These are phyloP conservation scores for Neurospora sp. DNA, from an alignment of 495 filamentous ascomycete genomes.

Conservation along the genomic window DNA sequence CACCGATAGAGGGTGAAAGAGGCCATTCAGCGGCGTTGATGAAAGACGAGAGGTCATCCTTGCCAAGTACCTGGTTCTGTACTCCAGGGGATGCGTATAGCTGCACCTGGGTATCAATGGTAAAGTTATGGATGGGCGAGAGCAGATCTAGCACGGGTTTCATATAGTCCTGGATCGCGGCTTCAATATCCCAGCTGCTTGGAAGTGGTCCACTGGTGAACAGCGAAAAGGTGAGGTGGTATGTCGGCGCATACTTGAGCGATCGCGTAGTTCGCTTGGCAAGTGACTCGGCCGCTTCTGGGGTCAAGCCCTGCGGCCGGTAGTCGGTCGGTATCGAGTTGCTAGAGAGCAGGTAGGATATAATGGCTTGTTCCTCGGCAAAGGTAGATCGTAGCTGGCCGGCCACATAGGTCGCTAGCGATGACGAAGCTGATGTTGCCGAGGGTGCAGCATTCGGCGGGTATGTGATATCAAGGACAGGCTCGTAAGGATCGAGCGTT, in stretches of 20 bases:
- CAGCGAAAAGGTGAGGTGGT: slow-evolving; percentile 91
- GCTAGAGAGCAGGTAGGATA: slow-evolving; percentile 68
- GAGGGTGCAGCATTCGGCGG: slow-evolving; percentile 63
- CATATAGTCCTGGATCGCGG: slow-evolving; percentile 71
- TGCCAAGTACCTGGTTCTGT: slow-evolving; percentile 54
- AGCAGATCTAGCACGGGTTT: slow-evolving; percentile 69
- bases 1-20: slow-evolving; percentile 84
- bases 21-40: slow-evolving; percentile 99
- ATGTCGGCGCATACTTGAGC: slow-evolving; percentile 85
- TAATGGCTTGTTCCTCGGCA: slow-evolving; percentile 79
- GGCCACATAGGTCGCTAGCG: slow-evolving; percentile 72
- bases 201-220: slow-evolving; percentile 71
- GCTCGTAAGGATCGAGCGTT: slow-evolving; percentile 54
- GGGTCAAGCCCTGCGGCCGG: slow-evolving; percentile 30
- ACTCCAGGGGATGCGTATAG: slow-evolving; percentile 79
- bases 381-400: slow-evolving; percentile 69
- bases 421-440: slow-evolving; percentile 56
- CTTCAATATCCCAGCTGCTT: slow-evolving; percentile 85
- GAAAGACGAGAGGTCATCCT: slow-evolving; percentile 84
- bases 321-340: slow-evolving; percentile 40
- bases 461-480: slow-evolving; percentile 72
- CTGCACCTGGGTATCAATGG: slow-evolving; percentile 92
- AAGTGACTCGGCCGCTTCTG: slow-evolving; percentile 34
- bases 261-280: slow-evolving; percentile 60
- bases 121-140: slow-evolving; percentile 83